Base-by-base conservation (phyloP, 768 basidiomycete genomes). In the Boletus reticulatus region DNA sequence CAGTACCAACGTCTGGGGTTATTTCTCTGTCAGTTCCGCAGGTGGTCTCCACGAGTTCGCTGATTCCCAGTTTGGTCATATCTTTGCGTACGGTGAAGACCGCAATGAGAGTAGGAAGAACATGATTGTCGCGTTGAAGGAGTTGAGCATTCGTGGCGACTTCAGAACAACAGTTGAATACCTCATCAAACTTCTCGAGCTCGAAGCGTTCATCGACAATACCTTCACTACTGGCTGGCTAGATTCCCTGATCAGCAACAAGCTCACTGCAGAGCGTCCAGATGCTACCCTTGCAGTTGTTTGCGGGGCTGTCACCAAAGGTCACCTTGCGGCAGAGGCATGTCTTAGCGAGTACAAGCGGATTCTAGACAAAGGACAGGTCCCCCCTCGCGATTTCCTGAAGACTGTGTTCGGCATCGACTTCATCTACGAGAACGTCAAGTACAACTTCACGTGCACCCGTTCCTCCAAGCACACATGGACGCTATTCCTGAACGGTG, bases 151-250 rank as follows among this genome's bases (percentile, higher is more conserved):
- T 71, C 93, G 97, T 63, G 97, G 97, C 54, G 97, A 99, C 73
- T 99, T 99, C 80, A 78, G 97, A 59, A 97, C 94, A 14, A 99
- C 97, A 0, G 97, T 98, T 66, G 97, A 99, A 73, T 99, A 99
- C 72, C 86, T 97, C 61, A 98, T 99, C 84, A 97, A 95, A 73
- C 83, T 98, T 43, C 80, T 99, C 57, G 94, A 98, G 72, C 83
- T 97, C 50, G 90, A 94, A 60, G 91, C 94, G 20, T 99, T 99
- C 79, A 87, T 93, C 72, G 89, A 95, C 64, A 99, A 99, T 74
- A 93, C 92, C 4, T 91, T 99, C 71, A 98, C 97, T 11, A 99
- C 97, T 10, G 97, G 94, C 53, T 99, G 97, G 97, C 81, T 99
- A 49, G 97, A 99, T 72, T 92, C 90, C 17, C 80, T 99, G 57